Evolutionary conservation across 2,329 filamentous ascomycete genomes (phyloP), one percentile per base, ranked within the genome.

Genomic region (Neofusicoccum umdonicola): DNA sequence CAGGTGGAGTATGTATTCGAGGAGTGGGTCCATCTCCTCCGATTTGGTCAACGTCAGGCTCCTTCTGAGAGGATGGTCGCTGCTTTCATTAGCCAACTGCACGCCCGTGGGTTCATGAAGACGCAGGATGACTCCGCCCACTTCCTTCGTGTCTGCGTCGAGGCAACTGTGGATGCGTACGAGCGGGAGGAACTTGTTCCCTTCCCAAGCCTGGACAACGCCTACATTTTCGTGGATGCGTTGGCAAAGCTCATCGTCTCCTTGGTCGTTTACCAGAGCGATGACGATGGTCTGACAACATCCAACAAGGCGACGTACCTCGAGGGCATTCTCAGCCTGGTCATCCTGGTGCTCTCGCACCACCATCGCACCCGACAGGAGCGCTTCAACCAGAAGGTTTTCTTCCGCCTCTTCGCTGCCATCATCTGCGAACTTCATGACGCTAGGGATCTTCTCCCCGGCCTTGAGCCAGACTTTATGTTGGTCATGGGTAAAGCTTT

Each of bases 1-100:
- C 92, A 97, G 75, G 87, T 96, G 78, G 92, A 96, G 70, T 98
- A 99, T 74, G 85, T 97, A 19, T 97, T 99, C 72, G 93, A 94
- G 48, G 95, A 99, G 79, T 99, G 95, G 95, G 86, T 94, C 34
- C 88, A 90, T 66, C 85, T 97, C 7, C 90, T 90, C 56, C 58
- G 64, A 13, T 51, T 47, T 13, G 60, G 48, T 76, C 91, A 92
- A 70, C 85, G 88, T n/a, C 87, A 89, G 69, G 87, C 89, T 3
- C 88, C 89, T 3, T 65, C 64, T 19, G 90, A 92, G 67, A 90
- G 90, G 72, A 86, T 89, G 0, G 83, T 88, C 62, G 81, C 85
- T 5, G 86, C 91, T 1, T 98, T 98, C 77, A 86, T 97, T 51
- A 88, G 90, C 71, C 94, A 98, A 76, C 82, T 98, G 72, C 90